These are phyloP conservation scores for Saraca asoca DNA, from an alignment of 331 rosid species.

Conservation along the genomic window DNA sequence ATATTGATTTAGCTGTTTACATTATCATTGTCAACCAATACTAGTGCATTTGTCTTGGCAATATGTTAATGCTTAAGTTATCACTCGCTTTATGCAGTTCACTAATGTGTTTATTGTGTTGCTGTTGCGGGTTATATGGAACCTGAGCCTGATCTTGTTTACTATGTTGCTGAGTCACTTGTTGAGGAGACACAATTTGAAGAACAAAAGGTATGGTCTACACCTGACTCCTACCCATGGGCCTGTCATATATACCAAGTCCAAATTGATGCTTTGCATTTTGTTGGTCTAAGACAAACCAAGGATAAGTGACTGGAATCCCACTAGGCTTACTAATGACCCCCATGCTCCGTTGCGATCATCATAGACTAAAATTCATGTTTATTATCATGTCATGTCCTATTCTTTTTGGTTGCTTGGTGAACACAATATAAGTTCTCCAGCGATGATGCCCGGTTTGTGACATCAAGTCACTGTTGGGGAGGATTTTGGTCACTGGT, in stretches of 20 bases:
- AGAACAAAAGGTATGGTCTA: constrained; percentile 81
- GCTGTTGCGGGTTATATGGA: constrained; percentile 61
- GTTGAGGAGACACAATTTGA: constrained; percentile 81
- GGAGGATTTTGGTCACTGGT: neutral
- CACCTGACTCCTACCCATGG: constrained; percentile 92
- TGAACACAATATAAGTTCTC: neutral
- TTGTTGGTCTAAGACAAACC: constrained; percentile 70
- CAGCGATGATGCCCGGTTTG: constrained; percentile 6
- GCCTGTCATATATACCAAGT: constrained; percentile 80
- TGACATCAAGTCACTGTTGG: neutral
- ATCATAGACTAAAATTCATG: constrained; percentile 20
- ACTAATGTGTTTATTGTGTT: too few species aligned
- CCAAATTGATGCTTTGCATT: constrained; percentile 86
- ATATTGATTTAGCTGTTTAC: constrained; percentile 15
- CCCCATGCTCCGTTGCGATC: constrained; percentile 44
- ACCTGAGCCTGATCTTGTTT: constrained; percentile 73
- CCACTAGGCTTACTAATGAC: constrained; percentile 68
- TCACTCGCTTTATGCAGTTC: constrained; percentile 59
- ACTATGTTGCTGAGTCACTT: constrained; percentile 71
- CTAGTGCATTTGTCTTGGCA: neutral
- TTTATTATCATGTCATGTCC: neutral
- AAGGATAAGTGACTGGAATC: constrained; percentile 80
- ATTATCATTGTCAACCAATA: constrained; percentile 11
- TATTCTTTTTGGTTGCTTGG: constrained; percentile 1
- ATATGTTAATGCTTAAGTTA: neutral